phyloP scores from a whole-genome alignment of 1,284 basidiomycete genomes.

The Athelia psychrophila region DNA sequence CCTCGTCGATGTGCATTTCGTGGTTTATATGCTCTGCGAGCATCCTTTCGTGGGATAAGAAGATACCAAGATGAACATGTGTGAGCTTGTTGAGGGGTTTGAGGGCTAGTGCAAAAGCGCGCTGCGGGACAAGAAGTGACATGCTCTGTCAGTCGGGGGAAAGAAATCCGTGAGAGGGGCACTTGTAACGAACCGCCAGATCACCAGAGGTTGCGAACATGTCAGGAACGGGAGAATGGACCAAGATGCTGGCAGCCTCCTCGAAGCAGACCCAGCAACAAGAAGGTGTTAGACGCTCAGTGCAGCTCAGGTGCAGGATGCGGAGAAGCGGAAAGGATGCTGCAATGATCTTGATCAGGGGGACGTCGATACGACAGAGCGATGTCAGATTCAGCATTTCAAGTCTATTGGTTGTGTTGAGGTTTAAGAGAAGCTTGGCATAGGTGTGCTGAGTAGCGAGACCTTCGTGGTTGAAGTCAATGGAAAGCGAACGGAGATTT shows the following conservation, averaged over 20 bases:
- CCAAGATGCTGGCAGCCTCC: slow-evolving; percentile 49
- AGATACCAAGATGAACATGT: slow-evolving; percentile 56
- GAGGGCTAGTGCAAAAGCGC: slow-evolving; percentile 26
- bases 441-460: slow-evolving; percentile 21
- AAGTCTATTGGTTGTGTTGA: slow-evolving; percentile 17
- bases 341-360: slow-evolving; percentile 45
- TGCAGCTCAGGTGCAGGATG: slow-evolving; percentile 51
- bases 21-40: slow-evolving; percentile 42
- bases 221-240: slow-evolving; percentile 62
- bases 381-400: slow-evolving; percentile 44
- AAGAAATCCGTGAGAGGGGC: slow-evolving; percentile 3
- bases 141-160: slow-evolving; percentile 5
- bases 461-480: slow-evolving; percentile 22
- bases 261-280: slow-evolving; percentile 66
- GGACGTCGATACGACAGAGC: slow-evolving; percentile 51
- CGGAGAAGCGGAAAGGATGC: slow-evolving; percentile 39
- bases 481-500: slow-evolving; percentile 13
- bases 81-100: slow-evolving; percentile 41
- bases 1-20: neutral
- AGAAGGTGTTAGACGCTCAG: slow-evolving; percentile 48
- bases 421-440: slow-evolving; percentile 18
- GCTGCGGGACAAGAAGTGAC: slow-evolving; percentile 14
- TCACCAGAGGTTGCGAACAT: slow-evolving; percentile 35
- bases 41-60: slow-evolving; percentile 47
- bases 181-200: slow-evolving; percentile 45